Base-by-base conservation (phyloP, 495 filamentous ascomycete species). In the Penicillium bovifimosum region DNA sequence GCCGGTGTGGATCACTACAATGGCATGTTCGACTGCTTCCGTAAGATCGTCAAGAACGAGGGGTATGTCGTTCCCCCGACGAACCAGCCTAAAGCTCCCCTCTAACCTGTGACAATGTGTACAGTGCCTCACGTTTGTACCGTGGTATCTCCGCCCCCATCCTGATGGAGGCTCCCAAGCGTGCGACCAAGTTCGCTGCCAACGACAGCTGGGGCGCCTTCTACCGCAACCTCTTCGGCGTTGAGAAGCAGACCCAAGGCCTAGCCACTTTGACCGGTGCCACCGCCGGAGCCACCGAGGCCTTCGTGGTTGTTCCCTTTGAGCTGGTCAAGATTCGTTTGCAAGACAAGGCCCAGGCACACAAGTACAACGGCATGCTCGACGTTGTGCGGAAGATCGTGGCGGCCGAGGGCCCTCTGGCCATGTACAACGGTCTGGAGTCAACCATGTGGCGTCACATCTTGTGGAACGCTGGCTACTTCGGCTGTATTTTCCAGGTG, bases 101-200 rank as follows among this genome's bases (percentile, higher is more conserved):
- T 43, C 53, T 59, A 38, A 60, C 14, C 18, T 28, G 42, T 18
- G 28, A 33, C 24, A 27, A 11, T 17, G 29, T 40, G 26, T 56
- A 43, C 51, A 95, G 90, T 27, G 83, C 86, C 70, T 92, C 88
- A 48, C 82, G 92, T 45, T 75, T 98, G 16, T 98, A 98, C 76
- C 88, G 93, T 62, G 93, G 93, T 66, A 98, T 98, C 68, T 85
- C 82, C 27, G 92, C 95, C 11, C 93, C 93, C 17, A 97, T 98
- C 58, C 75, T 96, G 56, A 97, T 98, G 93, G 93, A 98, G 74
- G 93, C 93, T 14, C 93, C 93, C 50, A 98, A 98, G 82, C 85
- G 93, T 68, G 93, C 93, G 8, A 96, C 88, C 73, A 98, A 98
- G 71, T 97, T 98, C 74, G 92, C 93, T 44, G 95, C 93, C 67